A percentile compares a stretch with the other conserved stretches of the same genome.
Conservation (phyloP, 2,329 filamentous ascomycete genomes). For the Alternaria sp. region DNA sequence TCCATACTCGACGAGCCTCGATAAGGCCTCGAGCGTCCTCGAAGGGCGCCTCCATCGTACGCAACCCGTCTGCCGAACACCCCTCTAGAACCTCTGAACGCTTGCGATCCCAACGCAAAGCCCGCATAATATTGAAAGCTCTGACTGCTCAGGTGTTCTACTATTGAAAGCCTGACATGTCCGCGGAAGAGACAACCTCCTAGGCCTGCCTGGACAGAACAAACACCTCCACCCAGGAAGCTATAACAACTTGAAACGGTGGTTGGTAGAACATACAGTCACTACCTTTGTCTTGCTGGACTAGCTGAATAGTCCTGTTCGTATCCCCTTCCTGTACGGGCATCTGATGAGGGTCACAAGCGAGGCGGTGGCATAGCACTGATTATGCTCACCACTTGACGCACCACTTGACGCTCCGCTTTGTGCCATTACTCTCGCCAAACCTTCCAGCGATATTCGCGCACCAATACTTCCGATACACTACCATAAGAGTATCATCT, state of each 20-base stretch:
- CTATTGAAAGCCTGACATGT: not conserved
- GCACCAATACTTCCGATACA: not conserved
- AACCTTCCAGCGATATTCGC: not conserved
- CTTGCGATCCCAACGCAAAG: not conserved
- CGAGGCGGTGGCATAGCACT: not conserved
- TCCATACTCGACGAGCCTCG: not conserved
- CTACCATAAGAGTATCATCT: not conserved
- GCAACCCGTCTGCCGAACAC: not conserved
- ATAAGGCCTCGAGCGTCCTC: not conserved
- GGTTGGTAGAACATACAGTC: not conserved
- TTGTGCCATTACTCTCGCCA: not conserved
- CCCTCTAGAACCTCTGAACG: not conserved
- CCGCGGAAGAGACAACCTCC: not conserved
- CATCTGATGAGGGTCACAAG: not conserved
- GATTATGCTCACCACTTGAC: not conserved
- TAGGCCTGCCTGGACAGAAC: not conserved
- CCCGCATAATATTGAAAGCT: not conserved
- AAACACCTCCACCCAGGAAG: not conserved
- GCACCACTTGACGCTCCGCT: not conserved
- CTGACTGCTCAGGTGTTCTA: not conserved
- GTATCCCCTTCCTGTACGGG: not conserved
- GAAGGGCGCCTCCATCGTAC: not conserved
- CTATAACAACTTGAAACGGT: not conserved
- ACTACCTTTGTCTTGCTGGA: not conserved
- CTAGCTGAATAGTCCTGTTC: not conserved